Conservation (phyloP, 305 asterid genomes). For the Nicotiana rustica region DNA sequence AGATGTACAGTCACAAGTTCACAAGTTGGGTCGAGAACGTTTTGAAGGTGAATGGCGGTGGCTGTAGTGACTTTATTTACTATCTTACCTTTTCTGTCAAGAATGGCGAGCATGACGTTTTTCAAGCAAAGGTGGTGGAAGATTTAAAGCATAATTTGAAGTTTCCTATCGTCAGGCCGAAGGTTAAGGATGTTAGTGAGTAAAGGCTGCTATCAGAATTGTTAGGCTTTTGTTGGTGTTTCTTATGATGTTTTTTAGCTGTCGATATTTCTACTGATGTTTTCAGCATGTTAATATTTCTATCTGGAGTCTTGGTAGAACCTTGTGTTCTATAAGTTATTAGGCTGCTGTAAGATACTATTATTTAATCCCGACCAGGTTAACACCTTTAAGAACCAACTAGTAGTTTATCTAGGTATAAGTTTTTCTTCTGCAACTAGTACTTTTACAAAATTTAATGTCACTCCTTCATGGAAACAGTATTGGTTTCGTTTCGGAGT, state of each 20-base stretch:
- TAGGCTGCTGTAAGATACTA: neutral
- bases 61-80: neutral
- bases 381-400: no score
- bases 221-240: neutral
- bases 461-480: no score
- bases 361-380: no score
- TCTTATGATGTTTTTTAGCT: neutral
- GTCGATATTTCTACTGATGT: neutral
- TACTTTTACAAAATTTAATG: no score
- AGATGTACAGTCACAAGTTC: no score
- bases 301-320: neutral
- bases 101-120: neutral
- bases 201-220: neutral
- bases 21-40: neutral
- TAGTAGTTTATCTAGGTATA: no score
- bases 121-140: slow-evolving; percentile 18
- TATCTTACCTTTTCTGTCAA: slow-evolving; percentile 11
- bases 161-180: slow-evolving; percentile 9
- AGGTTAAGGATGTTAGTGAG: neutral
- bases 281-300: neutral
- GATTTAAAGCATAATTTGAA: neutral
- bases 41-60: slow-evolving; percentile 13
- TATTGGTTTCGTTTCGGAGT: no score
- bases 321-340: neutral
- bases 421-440: no score